Evolutionary conservation across 495 filamentous ascomycete genomes (phyloP), one percentile per base, ranked within the genome.

Genomic region (Penicillium herquei): DNA sequence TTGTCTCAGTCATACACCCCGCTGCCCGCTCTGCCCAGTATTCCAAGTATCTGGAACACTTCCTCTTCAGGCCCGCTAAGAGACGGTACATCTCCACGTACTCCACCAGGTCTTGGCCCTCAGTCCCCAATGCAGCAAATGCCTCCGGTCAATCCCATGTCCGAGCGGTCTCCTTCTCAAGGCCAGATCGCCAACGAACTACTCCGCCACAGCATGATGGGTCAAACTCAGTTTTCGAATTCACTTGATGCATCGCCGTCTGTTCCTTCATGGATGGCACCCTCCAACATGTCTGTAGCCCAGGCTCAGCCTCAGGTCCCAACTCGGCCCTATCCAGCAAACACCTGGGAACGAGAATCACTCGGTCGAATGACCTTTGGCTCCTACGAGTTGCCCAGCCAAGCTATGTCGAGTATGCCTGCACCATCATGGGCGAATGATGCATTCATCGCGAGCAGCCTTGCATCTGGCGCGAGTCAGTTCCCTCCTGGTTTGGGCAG

Each of bases 11-110:
- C 69, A 13, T 78, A 71, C 51, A 69, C 68, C 1, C 68, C 75
- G 1, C 54, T 68, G 7, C 65, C 69, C 13, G 32, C 69, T 9
- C 65, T 78, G 14, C 70, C 71, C 47, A 64, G 62, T n/a, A 59
- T 77, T 11, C 71, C 71, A 8, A 80, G 73, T 50, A 81, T 81
- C 44, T 78, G 72, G 74, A 81, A 75, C 49, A 74, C 74, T 0
- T 68, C 64, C 10, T 39, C 71, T 73, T 40, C 68, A 63, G 6
- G 67, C 63, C 32, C 68, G 55, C 49, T 70, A 31, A 58, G 56
- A 59, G 70, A 76, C 34, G 58, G 57, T 17, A 49, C 65, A 14
- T 70, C 73, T 33, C 71, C 74, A 3, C 55, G 70, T 12, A 72
- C 70, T 12, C 67, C 70, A 17, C 66, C 73, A 5, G 69, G 70